phyloP scores from a whole-genome alignment of 176 grass and related monocot species.

The Alloteropsis semialata region DNA sequence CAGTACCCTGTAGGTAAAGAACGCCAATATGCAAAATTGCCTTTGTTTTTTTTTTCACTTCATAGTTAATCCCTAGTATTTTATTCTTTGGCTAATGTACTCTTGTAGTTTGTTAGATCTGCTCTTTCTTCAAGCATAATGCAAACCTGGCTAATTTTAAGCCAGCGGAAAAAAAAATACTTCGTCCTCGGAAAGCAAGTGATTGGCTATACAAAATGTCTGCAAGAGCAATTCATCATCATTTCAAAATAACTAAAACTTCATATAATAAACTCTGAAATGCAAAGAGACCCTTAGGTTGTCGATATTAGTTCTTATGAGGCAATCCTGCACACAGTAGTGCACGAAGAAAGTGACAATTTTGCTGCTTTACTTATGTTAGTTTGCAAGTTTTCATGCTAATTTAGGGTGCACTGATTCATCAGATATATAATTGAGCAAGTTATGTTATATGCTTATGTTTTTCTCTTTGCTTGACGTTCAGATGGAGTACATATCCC shows the following conservation, averaged over 20 bases:
- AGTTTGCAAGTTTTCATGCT: constrained; percentile 11
- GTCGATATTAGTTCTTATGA: constrained; percentile 8
- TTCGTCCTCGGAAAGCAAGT: neutral
- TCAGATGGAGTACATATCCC: constrained; percentile 64
- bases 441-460: constrained; percentile 18
- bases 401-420: constrained; percentile 3
- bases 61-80: neutral
- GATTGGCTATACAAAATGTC: neutral
- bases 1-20: neutral
- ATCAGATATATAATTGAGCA: neutral
- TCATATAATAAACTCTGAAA: neutral
- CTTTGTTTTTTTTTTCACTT: neutral
- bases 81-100: neutral
- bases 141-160: neutral
- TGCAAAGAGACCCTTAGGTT: neutral
- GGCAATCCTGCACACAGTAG: neutral
- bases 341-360: neutral
- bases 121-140: neutral
- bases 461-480: constrained; percentile 24
- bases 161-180: neutral
- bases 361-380: constrained; percentile 10
- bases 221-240: neutral
- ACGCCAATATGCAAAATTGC: neutral
- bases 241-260: neutral
- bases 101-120: neutral